Evolutionary conservation across 129 eudicot genomes (phyloP), one percentile per base, ranked within the genome.

Genomic region (Arctium lappa): DNA sequence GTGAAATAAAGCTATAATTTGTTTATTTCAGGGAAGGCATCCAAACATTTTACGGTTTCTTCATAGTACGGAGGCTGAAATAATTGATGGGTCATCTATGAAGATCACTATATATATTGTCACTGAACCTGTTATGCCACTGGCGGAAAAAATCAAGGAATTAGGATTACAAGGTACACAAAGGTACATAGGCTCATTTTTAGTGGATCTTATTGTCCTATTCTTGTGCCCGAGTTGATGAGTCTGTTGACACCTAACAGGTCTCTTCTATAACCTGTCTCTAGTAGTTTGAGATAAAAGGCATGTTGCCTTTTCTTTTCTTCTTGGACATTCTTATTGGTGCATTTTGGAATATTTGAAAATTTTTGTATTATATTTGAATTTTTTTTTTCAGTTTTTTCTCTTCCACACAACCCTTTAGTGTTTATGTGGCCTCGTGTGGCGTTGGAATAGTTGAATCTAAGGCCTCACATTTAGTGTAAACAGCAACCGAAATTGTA

Each of bases 81-180:
- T 85, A 75, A 82, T 81, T 83, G 98, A 95, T 79, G 98, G 97
- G 27, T 83, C 98, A 33, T 82, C 88, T 73, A 63, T 92, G 50
- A 95, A 93, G 88, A 92, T 89, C 63, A 92, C 94, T 42, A 95
- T 95, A 63, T 95, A 95, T 85, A 89, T 95, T 50, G 98, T 95
- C 48, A 95, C 98, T 29, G 98, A 95, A 86, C 97, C 98, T 65
- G 98, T 95, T 63, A 92, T 92, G 97, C 98, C 97, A 66, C 88
- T 95, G 76, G 89, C 94, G 2, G 97, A 95, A 83, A 92, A 95
- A 87, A 91, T 95, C 79, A 92, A 87, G 91, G 98, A 95, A 86
- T 87, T 95, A 86, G 94, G 97, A 76, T 86, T 95, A 86, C 86
- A 91, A 87, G 98, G 98, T 70, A 87, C 38, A 71, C 40, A 71